Base-by-base conservation (phyloP, 2,329 filamentous ascomycete species). In the Neonectria neomacrospora region DNA sequence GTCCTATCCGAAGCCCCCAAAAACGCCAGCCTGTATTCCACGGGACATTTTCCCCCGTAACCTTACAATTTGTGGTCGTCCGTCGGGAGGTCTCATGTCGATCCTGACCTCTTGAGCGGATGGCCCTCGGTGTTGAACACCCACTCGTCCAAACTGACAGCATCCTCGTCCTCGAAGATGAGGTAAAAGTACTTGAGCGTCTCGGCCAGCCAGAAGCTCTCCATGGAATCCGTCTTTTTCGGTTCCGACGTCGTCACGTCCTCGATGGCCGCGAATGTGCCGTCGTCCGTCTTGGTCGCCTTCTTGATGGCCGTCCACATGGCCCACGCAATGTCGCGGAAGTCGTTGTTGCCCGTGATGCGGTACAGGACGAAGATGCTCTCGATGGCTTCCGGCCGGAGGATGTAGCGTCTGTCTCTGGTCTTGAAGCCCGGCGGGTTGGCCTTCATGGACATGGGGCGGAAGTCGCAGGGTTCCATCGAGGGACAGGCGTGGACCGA, bases 291-390 rank as follows among this genome's bases (percentile, higher is more conserved):
- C 37, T 83, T 82, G 3, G 90, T 90, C 68, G 86, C 80, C 66
- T 81, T 81, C 53, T 86, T 80, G 26, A 93, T 82, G 1, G 86
- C 82, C 51, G 84, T 75, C 76, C 92, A 93, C 91, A 94, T 93
- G 47, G 81, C 80, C 91, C 91, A 93, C 1, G 90, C 91, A 71
- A 88, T 88, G 51, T 90, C 85, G 61, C 87, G 86, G 80, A 88
- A 90, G 45, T 82, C 80, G 1, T 82, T 70, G 63, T 92, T 86
- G n/a, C 90, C 91, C 0, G 90, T 93, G 56, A 92, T 82, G 53
- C 91, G 86, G 75, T 90, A 93, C 82, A 95, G 87, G 73, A 93
- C 86, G 76, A 93, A 95, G 5, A 96, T 86, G 14, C 88, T 91
- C 80, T 95, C 92, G 57, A 95, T 93, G 2, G 91, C 91, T 78